Evolutionary conservation across 371 early-diverging fungal species (phyloP), one percentile per base, ranked within the genome.

Genomic region (Batkoa obscura): DNA sequence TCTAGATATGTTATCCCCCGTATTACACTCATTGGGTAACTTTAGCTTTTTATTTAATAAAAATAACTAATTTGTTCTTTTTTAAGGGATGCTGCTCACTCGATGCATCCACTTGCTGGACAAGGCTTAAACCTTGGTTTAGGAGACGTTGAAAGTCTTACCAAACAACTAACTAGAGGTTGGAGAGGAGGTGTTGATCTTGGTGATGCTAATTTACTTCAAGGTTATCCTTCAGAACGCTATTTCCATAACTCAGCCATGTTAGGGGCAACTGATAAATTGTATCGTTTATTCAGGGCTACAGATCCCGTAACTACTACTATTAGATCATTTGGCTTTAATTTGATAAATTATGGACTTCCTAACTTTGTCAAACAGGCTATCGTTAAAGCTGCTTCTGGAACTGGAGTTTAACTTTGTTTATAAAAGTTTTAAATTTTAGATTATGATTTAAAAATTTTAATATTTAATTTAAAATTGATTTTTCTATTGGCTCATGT

Each of bases 121-220:
- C 96, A 93, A 68, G 97, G 97, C 8, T 66, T 96, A 42, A 95
- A 95, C 65, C 78, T 92, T 61, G 96, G 96, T 1, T 60, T 96
- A 2, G 73, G 79, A 2, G 97, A 96, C 65, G 88, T 86, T 0
- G 74, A 80, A 57, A 68, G 78, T 43, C 70, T 96, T 34, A 68
- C 78, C 0, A 60, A 70, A 33, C 66, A 76, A 4, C 59, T 94
- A 31, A 73, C 73, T 43, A 67, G 68, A 17, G 89, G 86, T 1
- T 66, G 77, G 8, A 56, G 55, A 0, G 72, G 71, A 2, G 96
- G 96, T 10, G 74, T 79, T 37, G 95, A 96, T 62, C 69, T 95
- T 37, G 83, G 74, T n/a, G 71, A 65, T 51, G 67, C 76, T 45
- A 72, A 77, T 56, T 68, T 78, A 6, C 66, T 92, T 42, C 68